These are phyloP conservation scores for Colletotrichum sp. DNA, from an alignment of 2,329 filamentous ascomycete species.

Conservation along the genomic window DNA sequence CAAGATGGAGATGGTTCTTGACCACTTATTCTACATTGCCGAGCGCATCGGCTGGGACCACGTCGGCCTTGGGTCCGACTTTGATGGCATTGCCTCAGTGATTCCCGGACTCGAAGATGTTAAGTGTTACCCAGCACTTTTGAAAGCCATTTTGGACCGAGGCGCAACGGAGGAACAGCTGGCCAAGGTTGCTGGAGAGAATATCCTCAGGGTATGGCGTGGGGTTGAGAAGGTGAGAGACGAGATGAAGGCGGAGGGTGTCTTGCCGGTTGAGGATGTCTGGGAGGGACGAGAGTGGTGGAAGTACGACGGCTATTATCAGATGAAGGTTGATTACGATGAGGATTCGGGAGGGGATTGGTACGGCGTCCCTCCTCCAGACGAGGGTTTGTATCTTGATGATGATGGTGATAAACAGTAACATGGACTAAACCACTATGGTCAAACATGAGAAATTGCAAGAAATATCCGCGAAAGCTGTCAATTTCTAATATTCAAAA, in stretches of 20 bases:
- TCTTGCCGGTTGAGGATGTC: constrained; percentile 37
- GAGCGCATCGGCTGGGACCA: constrained; percentile 37
- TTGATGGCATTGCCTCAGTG: constrained; percentile 35
- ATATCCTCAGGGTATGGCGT: constrained; percentile 39
- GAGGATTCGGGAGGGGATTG: constrained; percentile 24
- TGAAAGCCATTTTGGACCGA: constrained; percentile 38
- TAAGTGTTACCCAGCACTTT: constrained; percentile 32
- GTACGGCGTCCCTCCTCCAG: constrained; percentile 26
- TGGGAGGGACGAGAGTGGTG: constrained; percentile 38
- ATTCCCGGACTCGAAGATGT: constrained; percentile 32
- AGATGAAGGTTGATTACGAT: too few relatives aligned
- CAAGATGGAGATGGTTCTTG: constrained; percentile 35
- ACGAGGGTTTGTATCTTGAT: constrained; percentile 8
- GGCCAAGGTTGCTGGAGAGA: constrained; percentile 38
- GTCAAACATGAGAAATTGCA: background rate
- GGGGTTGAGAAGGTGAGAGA: constrained; percentile 28
- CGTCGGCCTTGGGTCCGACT: constrained; percentile 42
- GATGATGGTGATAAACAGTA: background rate
- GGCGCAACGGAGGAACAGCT: constrained; percentile 43
- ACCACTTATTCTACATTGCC: constrained; percentile 34
- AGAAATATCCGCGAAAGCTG: fast-evolving
- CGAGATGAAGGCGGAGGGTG: constrained; percentile 31
- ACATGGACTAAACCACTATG: background rate
- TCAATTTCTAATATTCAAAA: fast-evolving
- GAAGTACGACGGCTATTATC: constrained; percentile 31